Evolutionary conservation across 2,329 filamentous ascomycete genomes (phyloP), one percentile per base, ranked within the genome.

Genomic region (Podosphaera fusca): DNA sequence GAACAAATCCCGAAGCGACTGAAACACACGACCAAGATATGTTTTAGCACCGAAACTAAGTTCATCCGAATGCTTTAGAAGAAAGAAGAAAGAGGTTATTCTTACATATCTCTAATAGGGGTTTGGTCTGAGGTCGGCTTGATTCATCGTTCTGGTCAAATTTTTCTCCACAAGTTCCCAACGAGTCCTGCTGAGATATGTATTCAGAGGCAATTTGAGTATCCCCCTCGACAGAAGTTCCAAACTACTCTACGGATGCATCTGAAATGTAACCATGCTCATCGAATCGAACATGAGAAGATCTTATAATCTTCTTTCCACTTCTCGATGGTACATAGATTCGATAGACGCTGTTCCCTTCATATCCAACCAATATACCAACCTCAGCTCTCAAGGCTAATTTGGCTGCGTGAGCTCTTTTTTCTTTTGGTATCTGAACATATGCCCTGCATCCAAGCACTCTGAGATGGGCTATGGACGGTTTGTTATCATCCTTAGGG

Each of bases 281-380:
- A 49, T 49, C 1, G 9, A 53, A 33, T 8, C 50, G 9, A 9
- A 53, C 50, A 36, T 53, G 30, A 34, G 50, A 53, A 34, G 50
- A 53, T 34, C 50, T 34, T 34, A 53, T 36, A 4, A 53, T 34
- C 50, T 53, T 53, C 50, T 36, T 53, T 8, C 30, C 34, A 9
- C 30, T 36, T 36, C 34, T 53, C 46, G 46, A 49, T 45, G 53
- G 38, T 31, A 55, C 35, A 30, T 55, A 45, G 29, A 55, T 29
- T 34, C 53, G 12, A 45, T 45, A 45, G 30, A 55, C 45, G 38
- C 35, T 30, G 47, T 42, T 47, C 21, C 42, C 55, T 50, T 56
- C 55, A 50, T 49, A 56, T 56, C 55, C 42, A 14, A 56, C 55
- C 21, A 56, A 40, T 29, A 56, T 30, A 34, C 55, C 42, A 49